Evolutionary conservation across 805 yeast species (phyloP).

Genomic region (Grigorovia humatica): DNA sequence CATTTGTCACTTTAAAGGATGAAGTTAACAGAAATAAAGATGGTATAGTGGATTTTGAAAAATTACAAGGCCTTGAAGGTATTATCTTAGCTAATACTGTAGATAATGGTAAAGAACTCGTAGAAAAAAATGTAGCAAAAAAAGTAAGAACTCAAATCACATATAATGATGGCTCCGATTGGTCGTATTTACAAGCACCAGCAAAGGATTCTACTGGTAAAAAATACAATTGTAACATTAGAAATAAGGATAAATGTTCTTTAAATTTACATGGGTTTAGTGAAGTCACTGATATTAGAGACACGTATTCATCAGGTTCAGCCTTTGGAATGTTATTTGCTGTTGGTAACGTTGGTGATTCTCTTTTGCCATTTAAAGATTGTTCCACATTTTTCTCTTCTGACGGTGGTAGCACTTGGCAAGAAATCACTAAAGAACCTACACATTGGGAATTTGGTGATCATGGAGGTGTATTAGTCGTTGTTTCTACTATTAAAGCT

Average conservation of each 20-base stretch:
- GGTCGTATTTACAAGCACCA: constrained; percentile 71
- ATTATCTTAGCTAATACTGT: constrained; percentile 68
- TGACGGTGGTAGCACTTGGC: constrained; percentile 93
- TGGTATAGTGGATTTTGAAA: constrained; percentile 87
- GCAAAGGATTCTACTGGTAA: constrained; percentile 49
- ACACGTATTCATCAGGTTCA: constrained; percentile 76
- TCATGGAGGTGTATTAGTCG: constrained; percentile 75
- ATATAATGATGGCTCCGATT: constrained; percentile 84
- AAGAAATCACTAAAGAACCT: constrained; percentile 59
- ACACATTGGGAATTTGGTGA: constrained; percentile 96
- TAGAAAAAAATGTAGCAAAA: constrained; percentile 37
- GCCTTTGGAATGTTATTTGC: constrained; percentile 85
- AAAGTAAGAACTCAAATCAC: constrained; percentile 62
- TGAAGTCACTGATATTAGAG: constrained; percentile 73
- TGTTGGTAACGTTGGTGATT: constrained; percentile 84
- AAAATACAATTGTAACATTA: constrained; percentile 42
- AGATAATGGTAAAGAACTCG: constrained; percentile 38
- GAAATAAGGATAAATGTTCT: constrained; percentile 52
- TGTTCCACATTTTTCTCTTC: constrained; percentile 65
- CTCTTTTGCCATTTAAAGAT: constrained; percentile 38
- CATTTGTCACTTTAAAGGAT: constrained; percentile 57
- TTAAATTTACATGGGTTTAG: constrained; percentile 85
- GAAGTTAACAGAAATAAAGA: constrained; percentile 60
- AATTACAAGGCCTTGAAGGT: constrained; percentile 76
- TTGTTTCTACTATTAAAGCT: constrained; percentile 48